Percentiles rank a stretch among this genome's conserved stretches.
Evolutionary conservation across 495 filamentous ascomycete genomes (phyloP).

Genomic region (Penicillium mononematosum): DNA sequence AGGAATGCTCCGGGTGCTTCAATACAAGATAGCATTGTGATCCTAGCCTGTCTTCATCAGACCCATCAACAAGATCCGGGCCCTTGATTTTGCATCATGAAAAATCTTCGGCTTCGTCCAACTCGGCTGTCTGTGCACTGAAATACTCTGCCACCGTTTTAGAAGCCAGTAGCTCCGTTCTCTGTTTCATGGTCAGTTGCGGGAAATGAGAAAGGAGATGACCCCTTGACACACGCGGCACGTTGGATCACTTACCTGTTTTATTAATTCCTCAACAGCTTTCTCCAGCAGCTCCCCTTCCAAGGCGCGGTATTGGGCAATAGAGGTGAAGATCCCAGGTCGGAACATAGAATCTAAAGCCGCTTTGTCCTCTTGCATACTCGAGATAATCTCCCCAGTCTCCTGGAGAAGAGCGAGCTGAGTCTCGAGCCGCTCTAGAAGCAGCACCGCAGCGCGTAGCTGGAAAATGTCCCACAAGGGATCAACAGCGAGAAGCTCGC

Average conservation of each 20-base stretch:
- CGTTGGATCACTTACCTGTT: slow-evolving; percentile 53
- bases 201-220: background rate
- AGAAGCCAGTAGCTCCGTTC: slow-evolving; percentile 43
- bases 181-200: slow-evolving; percentile 30
- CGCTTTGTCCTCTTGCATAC: slow-evolving; percentile 28
- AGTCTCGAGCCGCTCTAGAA: slow-evolving; percentile 60
- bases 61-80: background rate
- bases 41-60: background rate
- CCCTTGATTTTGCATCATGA: slow-evolving; percentile 34
- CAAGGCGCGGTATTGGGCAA: slow-evolving; percentile 52
- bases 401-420: slow-evolving; percentile 59
- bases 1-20: background rate
- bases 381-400: slow-evolving; percentile 39
- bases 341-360: slow-evolving; percentile 34
- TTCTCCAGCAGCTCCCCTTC: slow-evolving; percentile 59
- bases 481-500: slow-evolving; percentile 53
- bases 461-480: slow-evolving; percentile 65
- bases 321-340: slow-evolving; percentile 40
- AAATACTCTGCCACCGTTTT: slow-evolving; percentile 47
- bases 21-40: background rate
- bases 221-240: background rate
- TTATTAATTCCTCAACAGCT: slow-evolving; percentile 53
- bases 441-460: slow-evolving; percentile 63
- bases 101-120: slow-evolving; percentile 48
- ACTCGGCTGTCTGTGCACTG: slow-evolving; percentile 26